Evolutionary conservation across 768 basidiomycete genomes (phyloP).

Genomic region (Trametes sanguinea): DNA sequence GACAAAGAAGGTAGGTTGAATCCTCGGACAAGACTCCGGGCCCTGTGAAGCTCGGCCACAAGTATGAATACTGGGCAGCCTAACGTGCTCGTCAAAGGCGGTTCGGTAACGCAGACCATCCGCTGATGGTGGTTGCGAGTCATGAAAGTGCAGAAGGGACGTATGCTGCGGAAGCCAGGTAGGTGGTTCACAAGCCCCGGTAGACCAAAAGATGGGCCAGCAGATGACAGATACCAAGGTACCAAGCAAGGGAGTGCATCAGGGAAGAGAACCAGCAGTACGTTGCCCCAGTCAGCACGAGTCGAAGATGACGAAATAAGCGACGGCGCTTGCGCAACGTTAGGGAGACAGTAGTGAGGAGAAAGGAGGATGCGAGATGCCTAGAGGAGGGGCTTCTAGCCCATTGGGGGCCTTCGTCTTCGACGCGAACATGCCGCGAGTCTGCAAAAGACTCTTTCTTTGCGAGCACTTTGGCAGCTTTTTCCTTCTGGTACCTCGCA

Average conservation of each 20-base stretch:
- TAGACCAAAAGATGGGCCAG: not conserved
- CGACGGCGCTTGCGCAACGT: not conserved
- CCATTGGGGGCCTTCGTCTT: not conserved
- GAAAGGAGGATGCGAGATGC: not conserved
- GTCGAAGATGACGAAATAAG: not conserved
- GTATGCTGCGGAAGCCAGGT: too few relatives aligned
- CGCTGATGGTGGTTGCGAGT: too few relatives aligned
- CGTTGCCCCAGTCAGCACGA: not conserved
- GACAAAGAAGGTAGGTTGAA: constrained; percentile 13
- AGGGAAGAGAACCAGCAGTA: not conserved
- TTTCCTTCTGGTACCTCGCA: not conserved
- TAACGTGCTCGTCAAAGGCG: not conserved
- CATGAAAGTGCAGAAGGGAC: too few relatives aligned
- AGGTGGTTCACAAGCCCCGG: too few relatives aligned
- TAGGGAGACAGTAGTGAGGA: not conserved
- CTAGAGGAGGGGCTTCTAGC: not conserved
- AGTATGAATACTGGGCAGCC: constrained; percentile 13
- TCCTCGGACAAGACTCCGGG: not conserved
- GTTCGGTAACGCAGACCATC: not conserved
- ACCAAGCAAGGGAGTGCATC: not conserved
- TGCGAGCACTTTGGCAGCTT: not conserved
- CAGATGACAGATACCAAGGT: constrained; percentile 3
- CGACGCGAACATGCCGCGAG: not conserved
- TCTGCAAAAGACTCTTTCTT: not conserved
- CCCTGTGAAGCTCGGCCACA: not conserved